Evolutionary conservation across 1,284 basidiomycete genomes (phyloP).

Genomic region (Puccinia triticina): DNA sequence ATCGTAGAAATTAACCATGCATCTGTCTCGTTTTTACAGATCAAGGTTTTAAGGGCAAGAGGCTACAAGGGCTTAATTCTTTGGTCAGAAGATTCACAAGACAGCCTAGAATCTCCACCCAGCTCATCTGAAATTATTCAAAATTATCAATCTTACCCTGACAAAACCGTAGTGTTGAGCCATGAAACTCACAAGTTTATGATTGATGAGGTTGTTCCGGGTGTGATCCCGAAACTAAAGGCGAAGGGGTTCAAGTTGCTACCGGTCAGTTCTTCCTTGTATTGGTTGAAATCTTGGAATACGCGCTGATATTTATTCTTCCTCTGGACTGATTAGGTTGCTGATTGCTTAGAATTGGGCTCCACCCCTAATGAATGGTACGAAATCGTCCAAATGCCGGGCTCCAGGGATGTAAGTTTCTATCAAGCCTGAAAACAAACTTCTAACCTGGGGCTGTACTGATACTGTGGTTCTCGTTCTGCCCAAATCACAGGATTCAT

Average conservation of each 20-base stretch:
- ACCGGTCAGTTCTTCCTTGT: not conserved
- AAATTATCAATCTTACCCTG: slow-evolving; percentile 8
- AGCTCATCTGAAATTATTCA: slow-evolving; percentile 17
- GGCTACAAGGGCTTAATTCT: slow-evolving; percentile 55
- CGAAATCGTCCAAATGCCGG: slow-evolving; percentile 10
- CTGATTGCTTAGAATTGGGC: slow-evolving; percentile 23
- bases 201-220: slow-evolving; percentile 35
- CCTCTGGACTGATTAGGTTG: not conserved
- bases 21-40: not conserved
- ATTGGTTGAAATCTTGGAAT: not conserved
- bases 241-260: not conserved
- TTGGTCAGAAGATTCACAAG: slow-evolving; percentile 36
- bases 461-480: not conserved
- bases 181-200: slow-evolving; percentile 19
- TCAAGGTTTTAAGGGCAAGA: slow-evolving; percentile 53
- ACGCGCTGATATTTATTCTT: not conserved
- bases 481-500: not conserved
- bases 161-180: slow-evolving; percentile 27
- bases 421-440: not conserved
- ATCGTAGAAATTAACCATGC: not conserved
- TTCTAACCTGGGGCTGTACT: not conserved
- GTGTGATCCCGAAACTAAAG: slow-evolving; percentile 14
- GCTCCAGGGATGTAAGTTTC: slow-evolving; percentile 26
- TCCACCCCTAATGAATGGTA: slow-evolving; percentile 36
- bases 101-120: not conserved